Evolutionary conservation across 345 rosid genomes (phyloP), one percentile per base, ranked within the genome.

Genomic region (Aquilaria malaccensis): DNA sequence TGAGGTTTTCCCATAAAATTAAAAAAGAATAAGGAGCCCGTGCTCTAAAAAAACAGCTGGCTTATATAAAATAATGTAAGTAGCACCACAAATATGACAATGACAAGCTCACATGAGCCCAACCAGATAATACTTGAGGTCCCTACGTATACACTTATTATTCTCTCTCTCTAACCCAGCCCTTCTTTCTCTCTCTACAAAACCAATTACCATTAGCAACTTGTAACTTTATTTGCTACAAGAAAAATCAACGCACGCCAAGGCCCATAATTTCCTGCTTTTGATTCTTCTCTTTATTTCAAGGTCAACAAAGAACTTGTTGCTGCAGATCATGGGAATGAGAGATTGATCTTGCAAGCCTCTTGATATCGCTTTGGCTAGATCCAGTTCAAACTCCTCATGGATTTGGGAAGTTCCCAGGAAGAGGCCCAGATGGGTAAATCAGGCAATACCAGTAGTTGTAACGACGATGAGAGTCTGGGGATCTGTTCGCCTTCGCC

Each of bases 21-120:
- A 22, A 22, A 22, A 22, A 22, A 22, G 22, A 43, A 52, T 13
- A 33, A 13, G 29, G 14, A 67, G 52, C 57, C 52, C 74, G 59
- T 70, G 69, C 62, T 58, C 63, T 59, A 55, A 7, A 59, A 70
- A 71, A 67, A 74, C 74, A 74, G 76, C 76, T 78, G 76, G 69
- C 76, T 14, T 47, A 49, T 52, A 53, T 50, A 51, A 33, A 56
- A 57, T 56, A 54, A 63, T 66, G 7, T 48, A 63, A 37, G 59
- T 69, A 72, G 47, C 74, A 70, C 72, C 66, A 72, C 75, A 74
- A 70, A 52, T 63, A 68, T 63, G 77, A 80, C 64, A 71, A 59
- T 63, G 83, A 80, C 87, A 69, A 69, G 79, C 70, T 74, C 80
- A 80, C 87, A 82, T 78, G 87, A 78, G 56, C 80, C 76, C 76